Conservation (phyloP, 1,284 basidiomycete genomes). For the Vanrija sp. region DNA sequence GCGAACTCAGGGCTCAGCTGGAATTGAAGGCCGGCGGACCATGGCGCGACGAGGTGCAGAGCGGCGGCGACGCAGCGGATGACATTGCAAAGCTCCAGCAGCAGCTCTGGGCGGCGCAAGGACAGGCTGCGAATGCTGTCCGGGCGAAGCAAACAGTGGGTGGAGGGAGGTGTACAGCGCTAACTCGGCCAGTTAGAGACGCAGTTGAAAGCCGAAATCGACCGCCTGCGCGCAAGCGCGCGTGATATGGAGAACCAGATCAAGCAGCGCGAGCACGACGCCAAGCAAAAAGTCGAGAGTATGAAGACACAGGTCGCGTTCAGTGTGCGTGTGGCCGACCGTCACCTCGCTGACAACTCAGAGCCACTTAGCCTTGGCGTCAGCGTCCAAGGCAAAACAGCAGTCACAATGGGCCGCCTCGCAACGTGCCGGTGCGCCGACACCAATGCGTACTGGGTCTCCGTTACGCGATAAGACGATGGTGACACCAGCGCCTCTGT, state of each 20-base stretch:
- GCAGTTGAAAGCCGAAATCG: constrained; percentile 19
- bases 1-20: no score
- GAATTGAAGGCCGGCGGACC: background rate
- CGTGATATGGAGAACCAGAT: constrained; percentile 31
- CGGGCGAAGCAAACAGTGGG: background rate
- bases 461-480: constrained; percentile 10
- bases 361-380: constrained; percentile 17
- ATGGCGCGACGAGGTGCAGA: constrained; percentile 3
- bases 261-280: constrained; percentile 28
- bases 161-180: background rate
- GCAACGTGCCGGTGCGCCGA: constrained; percentile 5
- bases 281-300: constrained; percentile 43
- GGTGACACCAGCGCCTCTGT: constrained; percentile 17
- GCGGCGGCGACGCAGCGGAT: background rate
- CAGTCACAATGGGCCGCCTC: constrained; percentile 16
- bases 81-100: constrained; percentile 20
- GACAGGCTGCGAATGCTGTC: constrained; percentile 33
- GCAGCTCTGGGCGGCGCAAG: constrained; percentile 33
- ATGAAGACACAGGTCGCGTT: constrained; percentile 43
- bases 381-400: constrained; percentile 18
- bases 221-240: constrained; percentile 15
- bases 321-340: constrained; percentile 20
- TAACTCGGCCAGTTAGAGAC: constrained; percentile 8
- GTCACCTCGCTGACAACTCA: constrained; percentile 2
- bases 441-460: constrained; percentile 4